Evolutionary conservation across 1,139 yeast species (phyloP).

Genomic region (Geotrichum klebahnii): DNA sequence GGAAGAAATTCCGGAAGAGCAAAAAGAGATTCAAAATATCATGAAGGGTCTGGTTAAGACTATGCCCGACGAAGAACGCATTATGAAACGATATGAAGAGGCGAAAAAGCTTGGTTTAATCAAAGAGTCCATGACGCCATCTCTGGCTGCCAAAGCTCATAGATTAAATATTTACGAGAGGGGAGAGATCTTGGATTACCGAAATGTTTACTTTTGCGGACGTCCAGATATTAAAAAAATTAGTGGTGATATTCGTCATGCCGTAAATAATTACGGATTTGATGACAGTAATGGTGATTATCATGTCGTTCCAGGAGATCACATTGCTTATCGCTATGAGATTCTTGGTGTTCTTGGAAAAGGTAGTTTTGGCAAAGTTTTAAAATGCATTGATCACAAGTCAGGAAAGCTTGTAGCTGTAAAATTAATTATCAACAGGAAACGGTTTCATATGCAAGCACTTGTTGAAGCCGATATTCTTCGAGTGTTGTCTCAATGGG

Average conservation of each 20-base stretch:
- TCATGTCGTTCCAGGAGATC: slow-evolving; percentile 56
- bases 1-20: slow-evolving; percentile 13
- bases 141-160: slow-evolving; percentile 28
- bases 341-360: slow-evolving; percentile 59
- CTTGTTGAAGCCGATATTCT: slow-evolving; percentile 71
- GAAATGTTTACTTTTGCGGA: slow-evolving; percentile 44
- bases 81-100: slow-evolving; percentile 18
- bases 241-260: slow-evolving; percentile 44
- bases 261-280: slow-evolving; percentile 56
- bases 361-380: slow-evolving; percentile 83
- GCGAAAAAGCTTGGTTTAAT: slow-evolving; percentile 15
- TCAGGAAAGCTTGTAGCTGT: slow-evolving; percentile 57
- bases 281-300: slow-evolving; percentile 70
- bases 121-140: slow-evolving; percentile 29
- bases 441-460: slow-evolving; percentile 74
- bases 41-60: slow-evolving; percentile 26
- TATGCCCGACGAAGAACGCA: slow-evolving; percentile 25
- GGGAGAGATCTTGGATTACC: slow-evolving; percentile 48
- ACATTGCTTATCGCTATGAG: slow-evolving; percentile 70
- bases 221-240: slow-evolving; percentile 30
- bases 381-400: slow-evolving; percentile 67
- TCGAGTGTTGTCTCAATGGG: slow-evolving; percentile 44
- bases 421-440: slow-evolving; percentile 70
- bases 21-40: slow-evolving; percentile 24
- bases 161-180: slow-evolving; percentile 48